These are phyloP conservation scores for Athelia psychrophila DNA, from an alignment of 1,284 basidiomycete species.

Conservation along the genomic window DNA sequence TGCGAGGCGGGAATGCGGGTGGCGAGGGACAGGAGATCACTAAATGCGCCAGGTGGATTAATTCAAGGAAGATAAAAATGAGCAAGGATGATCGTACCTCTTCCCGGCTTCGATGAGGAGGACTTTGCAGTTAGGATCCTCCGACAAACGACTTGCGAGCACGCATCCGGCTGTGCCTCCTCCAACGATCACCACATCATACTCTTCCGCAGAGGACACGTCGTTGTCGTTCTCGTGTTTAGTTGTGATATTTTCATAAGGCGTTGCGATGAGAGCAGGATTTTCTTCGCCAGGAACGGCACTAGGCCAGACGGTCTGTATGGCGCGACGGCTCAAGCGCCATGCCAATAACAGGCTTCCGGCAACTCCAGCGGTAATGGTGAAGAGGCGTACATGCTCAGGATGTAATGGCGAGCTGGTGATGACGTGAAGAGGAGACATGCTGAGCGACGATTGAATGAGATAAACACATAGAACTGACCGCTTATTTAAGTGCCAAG, in stretches of 20 bases:
- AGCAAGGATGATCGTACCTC: conserved; percentile 37
- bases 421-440: no score
- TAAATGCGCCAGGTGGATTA: not conserved
- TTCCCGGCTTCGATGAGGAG: conserved; percentile 64
- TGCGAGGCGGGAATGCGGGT: not conserved
- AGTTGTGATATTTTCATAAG: not conserved
- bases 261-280: not conserved
- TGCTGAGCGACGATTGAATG: no score
- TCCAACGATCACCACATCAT: conserved; percentile 2
- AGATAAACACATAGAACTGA: no score
- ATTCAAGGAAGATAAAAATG: not conserved
- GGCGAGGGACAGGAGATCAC: not conserved
- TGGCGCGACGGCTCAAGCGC: not conserved
- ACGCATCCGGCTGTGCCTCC: conserved; percentile 70
- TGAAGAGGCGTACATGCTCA: not conserved
- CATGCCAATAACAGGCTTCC: not conserved
- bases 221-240: not conserved
- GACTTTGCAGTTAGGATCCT: conserved; percentile 52
- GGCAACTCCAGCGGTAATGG: not conserved
- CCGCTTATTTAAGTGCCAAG: no score
- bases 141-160: conserved; percentile 61
- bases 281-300: not conserved
- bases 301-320: not conserved
- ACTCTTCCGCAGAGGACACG: not conserved
- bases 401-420: not conserved